Evolutionary conservation across 192 early-diverging fungal species (phyloP).

Genomic region (Martensiomyces pterosporus): DNA sequence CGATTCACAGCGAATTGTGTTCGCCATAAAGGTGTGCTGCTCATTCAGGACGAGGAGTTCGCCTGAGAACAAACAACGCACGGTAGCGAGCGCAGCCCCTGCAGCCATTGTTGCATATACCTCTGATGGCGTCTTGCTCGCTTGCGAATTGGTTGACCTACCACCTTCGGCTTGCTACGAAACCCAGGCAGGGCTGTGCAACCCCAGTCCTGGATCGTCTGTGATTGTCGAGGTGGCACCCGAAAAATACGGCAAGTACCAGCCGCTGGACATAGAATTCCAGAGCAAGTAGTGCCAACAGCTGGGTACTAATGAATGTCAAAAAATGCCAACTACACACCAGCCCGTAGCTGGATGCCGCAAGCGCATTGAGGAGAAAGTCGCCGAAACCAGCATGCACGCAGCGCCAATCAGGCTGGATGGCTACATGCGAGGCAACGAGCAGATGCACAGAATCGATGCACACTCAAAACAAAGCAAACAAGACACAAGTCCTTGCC

Average conservation of each 20-base stretch:
- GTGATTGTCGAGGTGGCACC: slow-evolving; percentile 32
- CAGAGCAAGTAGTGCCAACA: too few relatives aligned
- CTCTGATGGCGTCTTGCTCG: slow-evolving; percentile 23
- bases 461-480: too few relatives aligned
- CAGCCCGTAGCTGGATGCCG: slow-evolving; percentile 21
- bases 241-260: slow-evolving; percentile 28
- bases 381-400: not conserved
- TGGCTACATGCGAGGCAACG: slow-evolving; percentile 3
- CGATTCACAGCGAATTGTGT: slow-evolving; percentile 20
- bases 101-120: slow-evolving; percentile 29
- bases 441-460: too few relatives aligned
- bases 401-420: not conserved
- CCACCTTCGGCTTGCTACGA: slow-evolving; percentile 14
- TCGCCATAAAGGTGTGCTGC: slow-evolving; percentile 11
- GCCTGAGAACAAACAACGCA: not conserved
- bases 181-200: slow-evolving; percentile 27
- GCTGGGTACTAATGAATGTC: too few relatives aligned
- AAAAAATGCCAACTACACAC: not conserved
- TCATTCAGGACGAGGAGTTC: too few relatives aligned
- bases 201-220: slow-evolving; percentile 12
- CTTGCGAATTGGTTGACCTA: slow-evolving; percentile 19
- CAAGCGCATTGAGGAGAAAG: slow-evolving; percentile 2
- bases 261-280: too few relatives aligned
- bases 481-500: too few relatives aligned
- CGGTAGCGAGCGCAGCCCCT: not conserved